Conservation (phyloP, 2,329 filamentous ascomycete species). For the Sporothrix pallida region DNA sequence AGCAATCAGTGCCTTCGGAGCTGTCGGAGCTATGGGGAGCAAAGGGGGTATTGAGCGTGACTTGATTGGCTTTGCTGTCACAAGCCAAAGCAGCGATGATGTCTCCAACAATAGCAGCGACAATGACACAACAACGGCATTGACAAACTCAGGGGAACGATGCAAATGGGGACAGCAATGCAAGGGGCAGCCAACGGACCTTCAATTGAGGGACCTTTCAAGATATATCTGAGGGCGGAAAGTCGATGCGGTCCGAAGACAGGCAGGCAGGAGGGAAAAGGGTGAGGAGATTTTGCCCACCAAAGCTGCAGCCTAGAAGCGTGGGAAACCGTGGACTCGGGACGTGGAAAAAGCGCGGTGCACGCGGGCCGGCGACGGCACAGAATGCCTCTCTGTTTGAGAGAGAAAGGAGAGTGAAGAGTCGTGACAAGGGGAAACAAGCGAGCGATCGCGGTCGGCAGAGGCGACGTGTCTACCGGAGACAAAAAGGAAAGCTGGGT, state of each 20-base stretch:
- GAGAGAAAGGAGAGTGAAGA: not conserved
- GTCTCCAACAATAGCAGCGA: not conserved
- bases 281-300: constrained; percentile 18
- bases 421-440: not conserved
- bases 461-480: constrained; percentile 11
- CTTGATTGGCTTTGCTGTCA: constrained; percentile 14
- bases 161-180: not conserved
- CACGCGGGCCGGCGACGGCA: constrained; percentile 25
- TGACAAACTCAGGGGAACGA: not conserved
- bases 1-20: not conserved
- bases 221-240: not conserved
- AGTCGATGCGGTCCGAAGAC: not conserved
- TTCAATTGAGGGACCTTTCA: not conserved
- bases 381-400: not conserved
- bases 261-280: not conserved
- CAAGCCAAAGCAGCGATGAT: constrained; percentile 8
- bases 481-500: constrained; percentile 18
- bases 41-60: not conserved
- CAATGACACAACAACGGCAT: not conserved
- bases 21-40: constrained; percentile 5
- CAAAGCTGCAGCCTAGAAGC: constrained; percentile 27
- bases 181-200: constrained; percentile 21
- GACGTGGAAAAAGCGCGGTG: constrained; percentile 14
- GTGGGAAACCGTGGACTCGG: constrained; percentile 8
- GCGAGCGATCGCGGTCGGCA: constrained; percentile 1